Evolutionary conservation across 176 grass and related monocot species (phyloP).

Genomic region (Raddia guianensis): DNA sequence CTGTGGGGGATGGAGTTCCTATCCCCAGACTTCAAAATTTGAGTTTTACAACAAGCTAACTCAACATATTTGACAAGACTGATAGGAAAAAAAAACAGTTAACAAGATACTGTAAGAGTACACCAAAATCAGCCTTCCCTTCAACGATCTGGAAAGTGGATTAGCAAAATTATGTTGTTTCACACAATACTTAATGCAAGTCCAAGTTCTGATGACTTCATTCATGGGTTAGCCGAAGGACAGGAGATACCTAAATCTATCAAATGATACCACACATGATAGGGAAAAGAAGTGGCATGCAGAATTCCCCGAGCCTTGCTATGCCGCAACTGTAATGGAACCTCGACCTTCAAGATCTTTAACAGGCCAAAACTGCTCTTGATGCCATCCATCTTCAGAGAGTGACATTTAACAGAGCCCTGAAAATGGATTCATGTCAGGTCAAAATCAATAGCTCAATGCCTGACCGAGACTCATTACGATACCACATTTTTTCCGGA

Average conservation of each 20-base stretch:
- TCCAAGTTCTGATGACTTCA: not conserved
- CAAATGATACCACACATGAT: not conserved
- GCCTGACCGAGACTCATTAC: not conserved
- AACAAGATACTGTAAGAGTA: not conserved
- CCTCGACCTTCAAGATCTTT: constrained; percentile 6
- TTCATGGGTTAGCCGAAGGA: not conserved
- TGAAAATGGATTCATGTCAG: constrained; percentile 24
- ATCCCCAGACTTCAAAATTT: not conserved
- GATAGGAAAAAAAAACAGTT: not conserved
- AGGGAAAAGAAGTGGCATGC: not conserved
- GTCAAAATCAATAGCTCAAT: not conserved
- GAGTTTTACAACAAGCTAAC: not conserved
- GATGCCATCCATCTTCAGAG: constrained; percentile 18
- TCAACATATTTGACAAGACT: not conserved
- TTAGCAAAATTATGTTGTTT: constrained; percentile 3
- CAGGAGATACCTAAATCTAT: not conserved
- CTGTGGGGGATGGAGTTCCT: not conserved
- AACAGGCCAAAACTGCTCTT: not conserved
- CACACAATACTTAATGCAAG: not conserved
- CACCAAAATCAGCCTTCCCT: not conserved
- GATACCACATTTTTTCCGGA: not conserved
- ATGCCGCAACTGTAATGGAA: not conserved
- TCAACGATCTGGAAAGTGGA: not conserved
- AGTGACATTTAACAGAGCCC: constrained; percentile 18
- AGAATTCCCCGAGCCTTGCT: not conserved